A percentile compares a stretch with the other conserved stretches of the same genome.
phyloP scores from a whole-genome alignment of 805 yeast species.

The Lachancea nothofagi region DNA sequence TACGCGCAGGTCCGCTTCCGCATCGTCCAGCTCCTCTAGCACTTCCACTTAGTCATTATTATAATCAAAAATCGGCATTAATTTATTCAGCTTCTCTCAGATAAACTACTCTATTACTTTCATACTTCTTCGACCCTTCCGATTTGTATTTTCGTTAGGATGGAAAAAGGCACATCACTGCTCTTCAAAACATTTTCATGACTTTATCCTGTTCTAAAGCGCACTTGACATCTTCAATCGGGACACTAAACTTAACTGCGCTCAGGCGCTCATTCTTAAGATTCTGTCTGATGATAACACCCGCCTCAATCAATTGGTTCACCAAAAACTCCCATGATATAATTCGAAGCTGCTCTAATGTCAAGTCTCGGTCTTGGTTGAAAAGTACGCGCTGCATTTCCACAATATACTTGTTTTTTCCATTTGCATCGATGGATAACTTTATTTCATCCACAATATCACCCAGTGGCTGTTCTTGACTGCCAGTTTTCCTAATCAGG shows the following conservation, averaged over 20 bases:
- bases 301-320: slow-evolving; percentile 71
- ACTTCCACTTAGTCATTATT: slow-evolving; percentile 1
- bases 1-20: slow-evolving; percentile 10
- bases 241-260: slow-evolving; percentile 57
- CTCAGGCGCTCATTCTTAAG: slow-evolving; percentile 63
- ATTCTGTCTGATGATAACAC: slow-evolving; percentile 64
- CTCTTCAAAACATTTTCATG: slow-evolving; percentile 31
- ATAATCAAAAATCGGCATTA: not conserved
- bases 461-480: slow-evolving; percentile 66
- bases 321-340: slow-evolving; percentile 50
- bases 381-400: slow-evolving; percentile 33
- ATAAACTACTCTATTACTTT: no score
- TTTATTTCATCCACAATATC: slow-evolving; percentile 75
- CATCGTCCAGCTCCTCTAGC: slow-evolving; percentile 4
- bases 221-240: slow-evolving; percentile 61
- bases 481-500: slow-evolving; percentile 59
- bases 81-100: not conserved
- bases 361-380: slow-evolving; percentile 32
- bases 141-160: no score
- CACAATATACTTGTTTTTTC: slow-evolving; percentile 24
- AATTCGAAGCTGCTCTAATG: slow-evolving; percentile 49
- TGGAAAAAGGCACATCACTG: no score
- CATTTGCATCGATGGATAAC: slow-evolving; percentile 42
- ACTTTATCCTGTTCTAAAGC: slow-evolving; percentile 54
- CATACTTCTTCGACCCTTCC: no score